phyloP scores from a whole-genome alignment of 768 basidiomycete genomes.

The Dacryopinax spathularia region DNA sequence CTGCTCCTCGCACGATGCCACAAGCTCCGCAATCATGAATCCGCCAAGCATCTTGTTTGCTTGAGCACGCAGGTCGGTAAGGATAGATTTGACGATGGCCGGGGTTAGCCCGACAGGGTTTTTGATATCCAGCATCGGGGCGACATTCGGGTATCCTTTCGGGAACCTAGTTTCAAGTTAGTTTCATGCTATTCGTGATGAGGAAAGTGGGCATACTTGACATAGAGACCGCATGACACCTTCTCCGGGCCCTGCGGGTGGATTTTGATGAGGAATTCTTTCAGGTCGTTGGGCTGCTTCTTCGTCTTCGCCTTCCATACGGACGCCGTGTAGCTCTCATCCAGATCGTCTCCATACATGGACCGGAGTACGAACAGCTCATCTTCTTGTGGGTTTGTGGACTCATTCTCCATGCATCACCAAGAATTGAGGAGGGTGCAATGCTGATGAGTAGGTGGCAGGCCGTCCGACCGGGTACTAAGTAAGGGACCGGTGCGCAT shows the following conservation, averaged over 20 bases:
- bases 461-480: no score
- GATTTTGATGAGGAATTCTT: not conserved
- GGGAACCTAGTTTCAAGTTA: not conserved
- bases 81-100: not conserved
- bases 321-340: not conserved
- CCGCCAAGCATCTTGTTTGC: not conserved
- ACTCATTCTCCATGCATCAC: conserved; percentile 2
- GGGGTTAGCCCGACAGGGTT: not conserved
- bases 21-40: not conserved
- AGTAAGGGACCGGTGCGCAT: no score
- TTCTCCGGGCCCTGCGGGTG: not conserved
- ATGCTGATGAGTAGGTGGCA: no score
- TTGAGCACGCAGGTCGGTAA: not conserved
- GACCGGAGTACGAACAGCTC: not conserved
- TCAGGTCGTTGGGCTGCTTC: conserved; percentile 1
- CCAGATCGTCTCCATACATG: not conserved
- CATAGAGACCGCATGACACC: conserved; percentile 1
- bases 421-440: not conserved
- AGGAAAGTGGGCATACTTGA: not conserved
- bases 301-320: not conserved
- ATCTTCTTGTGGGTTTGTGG: conserved; percentile 1
- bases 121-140: conserved; percentile 2
- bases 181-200: not conserved
- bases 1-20: not conserved
- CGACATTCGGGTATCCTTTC: not conserved